These are phyloP conservation scores for Vanderwaltozyma tropicalis DNA, from an alignment of 805 yeast genomes.

Conservation along the genomic window DNA sequence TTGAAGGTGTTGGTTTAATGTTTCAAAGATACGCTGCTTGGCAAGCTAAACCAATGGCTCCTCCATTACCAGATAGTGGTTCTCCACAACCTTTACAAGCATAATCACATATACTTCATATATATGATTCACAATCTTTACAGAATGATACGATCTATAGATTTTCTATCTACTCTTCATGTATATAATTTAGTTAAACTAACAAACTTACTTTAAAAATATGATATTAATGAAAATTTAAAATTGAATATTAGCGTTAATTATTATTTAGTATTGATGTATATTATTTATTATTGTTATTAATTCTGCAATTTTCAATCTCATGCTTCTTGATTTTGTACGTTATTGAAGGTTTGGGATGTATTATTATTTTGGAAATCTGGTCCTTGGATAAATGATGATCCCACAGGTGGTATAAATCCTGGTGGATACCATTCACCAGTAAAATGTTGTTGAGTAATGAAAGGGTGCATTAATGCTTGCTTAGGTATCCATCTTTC, in stretches of 20 bases:
- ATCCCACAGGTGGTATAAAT: slow-evolving; percentile 6
- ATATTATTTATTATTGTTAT: no score
- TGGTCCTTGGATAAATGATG: not conserved
- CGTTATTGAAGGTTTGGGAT: no score
- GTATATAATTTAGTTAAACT: slow-evolving; percentile 1
- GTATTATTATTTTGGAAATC: no score
- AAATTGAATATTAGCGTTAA: no score
- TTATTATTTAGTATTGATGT: no score
- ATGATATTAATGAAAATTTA: not conserved
- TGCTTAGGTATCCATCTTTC: slow-evolving; percentile 97
- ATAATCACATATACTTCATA: slow-evolving; percentile 7
- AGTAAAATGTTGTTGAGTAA: slow-evolving; percentile 47
- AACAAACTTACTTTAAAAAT: not conserved
- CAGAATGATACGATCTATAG: no score
- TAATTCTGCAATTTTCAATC: no score
- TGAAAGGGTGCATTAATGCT: slow-evolving; percentile 84
- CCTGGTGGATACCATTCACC: slow-evolving; percentile 50
- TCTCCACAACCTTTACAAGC: slow-evolving; percentile 28
- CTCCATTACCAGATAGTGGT: slow-evolving; percentile 40
- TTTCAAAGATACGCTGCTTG: slow-evolving; percentile 83
- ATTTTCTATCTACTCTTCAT: not conserved
- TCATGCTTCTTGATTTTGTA: no score
- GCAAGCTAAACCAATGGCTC: slow-evolving; percentile 64
- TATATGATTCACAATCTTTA: not conserved
- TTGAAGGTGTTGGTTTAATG: slow-evolving; percentile 97